Evolutionary conservation across 2,329 filamentous ascomycete species (phyloP).

Genomic region (Colletotrichum plurivorum): DNA sequence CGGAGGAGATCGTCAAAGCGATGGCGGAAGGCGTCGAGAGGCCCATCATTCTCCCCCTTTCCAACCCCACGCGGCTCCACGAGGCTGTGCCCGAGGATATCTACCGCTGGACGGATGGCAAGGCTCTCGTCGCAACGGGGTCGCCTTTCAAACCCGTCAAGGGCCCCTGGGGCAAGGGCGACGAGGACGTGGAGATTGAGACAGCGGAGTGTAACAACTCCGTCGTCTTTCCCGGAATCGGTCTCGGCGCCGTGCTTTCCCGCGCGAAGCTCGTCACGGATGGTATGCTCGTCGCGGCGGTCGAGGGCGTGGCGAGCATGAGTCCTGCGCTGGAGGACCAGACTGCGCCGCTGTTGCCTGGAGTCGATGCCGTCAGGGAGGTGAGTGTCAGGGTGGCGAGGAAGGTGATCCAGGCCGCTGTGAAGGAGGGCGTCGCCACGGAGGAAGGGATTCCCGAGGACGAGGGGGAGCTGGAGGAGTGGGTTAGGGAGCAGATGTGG

Average conservation of each 20-base stretch:
- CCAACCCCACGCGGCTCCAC: conserved; percentile 87
- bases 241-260: conserved; percentile 81
- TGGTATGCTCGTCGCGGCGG: conserved; percentile 85
- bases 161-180: conserved; percentile 66
- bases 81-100: conserved; percentile 86
- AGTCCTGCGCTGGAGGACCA: conserved; percentile 78
- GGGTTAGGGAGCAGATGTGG: conserved; percentile 88
- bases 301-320: conserved; percentile 78
- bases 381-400: conserved; percentile 85
- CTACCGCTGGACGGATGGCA: conserved; percentile 82
- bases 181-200: conserved; percentile 59
- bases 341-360: conserved; percentile 79
- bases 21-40: conserved; percentile 82
- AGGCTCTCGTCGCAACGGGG: conserved; percentile 85
- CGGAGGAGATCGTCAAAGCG: conserved; percentile 78
- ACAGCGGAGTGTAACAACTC: conserved; percentile 91
- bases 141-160: conserved; percentile 84
- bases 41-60: conserved; percentile 86
- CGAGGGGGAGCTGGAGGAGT: conserved; percentile 72
- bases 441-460: conserved; percentile 74
- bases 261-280: conserved; percentile 78
- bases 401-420: conserved; percentile 79
- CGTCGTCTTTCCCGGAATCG: conserved; percentile 88
- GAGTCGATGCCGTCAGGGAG: conserved; percentile 79
- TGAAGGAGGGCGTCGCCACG: conserved; percentile 77